Percentiles rank a stretch among this genome's conserved stretches.
Evolutionary conservation across 768 basidiomycete species (phyloP).

Genomic region (Termitomyces sp.): DNA sequence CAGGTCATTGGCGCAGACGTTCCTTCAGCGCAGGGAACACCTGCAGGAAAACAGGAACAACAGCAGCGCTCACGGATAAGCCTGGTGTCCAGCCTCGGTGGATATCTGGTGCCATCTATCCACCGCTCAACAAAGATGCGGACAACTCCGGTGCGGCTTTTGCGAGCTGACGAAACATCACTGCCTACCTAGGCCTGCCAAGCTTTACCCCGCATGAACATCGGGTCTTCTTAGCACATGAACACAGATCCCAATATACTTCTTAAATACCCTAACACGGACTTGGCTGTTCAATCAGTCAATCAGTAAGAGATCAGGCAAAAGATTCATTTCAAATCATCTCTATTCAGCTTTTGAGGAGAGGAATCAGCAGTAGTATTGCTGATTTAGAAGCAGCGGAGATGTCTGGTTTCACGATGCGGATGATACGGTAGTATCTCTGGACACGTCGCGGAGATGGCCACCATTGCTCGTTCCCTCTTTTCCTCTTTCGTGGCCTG

Average conservation of each 20-base stretch:
- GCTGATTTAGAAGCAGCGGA: not conserved
- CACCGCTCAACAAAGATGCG: slow-evolving; percentile 44
- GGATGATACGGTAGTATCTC: not conserved
- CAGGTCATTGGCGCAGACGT: slow-evolving; percentile 59
- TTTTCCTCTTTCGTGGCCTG: not conserved
- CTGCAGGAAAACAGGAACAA: slow-evolving; percentile 13
- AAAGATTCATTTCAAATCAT: not conserved
- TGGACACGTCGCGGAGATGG: not conserved
- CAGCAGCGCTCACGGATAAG: slow-evolving; percentile 22
- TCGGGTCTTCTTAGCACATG: not conserved
- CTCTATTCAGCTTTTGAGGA: not conserved
- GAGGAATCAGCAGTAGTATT: not conserved
- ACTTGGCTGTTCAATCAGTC: not conserved
- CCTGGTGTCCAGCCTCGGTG: slow-evolving; percentile 34
- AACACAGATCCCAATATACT: not conserved
- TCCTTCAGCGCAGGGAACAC: slow-evolving; percentile 1
- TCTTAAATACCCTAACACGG: too few relatives aligned
- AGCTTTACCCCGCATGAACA: not conserved
- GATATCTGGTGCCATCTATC: slow-evolving; percentile 46
- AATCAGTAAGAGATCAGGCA: too few relatives aligned
- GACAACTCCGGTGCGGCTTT: slow-evolving; percentile 30
- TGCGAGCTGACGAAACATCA: slow-evolving; percentile 5
- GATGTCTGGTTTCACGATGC: not conserved
- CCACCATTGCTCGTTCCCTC: not conserved
- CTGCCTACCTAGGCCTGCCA: not conserved